Conservation (phyloP, 1,284 basidiomycete species). For the Wallemia mellicola region DNA sequence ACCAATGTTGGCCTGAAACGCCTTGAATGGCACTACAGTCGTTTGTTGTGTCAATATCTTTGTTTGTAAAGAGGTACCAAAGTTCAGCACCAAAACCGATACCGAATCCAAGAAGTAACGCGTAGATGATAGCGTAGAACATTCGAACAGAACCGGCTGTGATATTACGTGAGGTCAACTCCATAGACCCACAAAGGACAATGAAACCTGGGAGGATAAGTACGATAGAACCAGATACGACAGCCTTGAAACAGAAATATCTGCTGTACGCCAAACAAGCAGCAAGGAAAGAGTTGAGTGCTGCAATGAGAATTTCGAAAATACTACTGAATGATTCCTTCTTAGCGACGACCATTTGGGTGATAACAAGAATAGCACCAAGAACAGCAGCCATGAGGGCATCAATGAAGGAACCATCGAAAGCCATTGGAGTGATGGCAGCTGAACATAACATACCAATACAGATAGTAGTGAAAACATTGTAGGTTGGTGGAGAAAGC, state of each 20-base stretch:
- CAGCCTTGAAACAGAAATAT: slow-evolving; percentile 54
- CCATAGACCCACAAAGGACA: slow-evolving; percentile 50
- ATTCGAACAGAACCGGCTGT: slow-evolving; percentile 63
- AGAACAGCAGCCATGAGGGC: slow-evolving; percentile 41
- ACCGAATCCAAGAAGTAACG: slow-evolving; percentile 65
- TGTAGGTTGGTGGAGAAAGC: slow-evolving; percentile 24
- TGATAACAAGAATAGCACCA: slow-evolving; percentile 40
- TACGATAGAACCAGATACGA: slow-evolving; percentile 60
- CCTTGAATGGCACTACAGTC: neutral
- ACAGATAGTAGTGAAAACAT: slow-evolving; percentile 31
- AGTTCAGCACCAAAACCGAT: slow-evolving; percentile 19
- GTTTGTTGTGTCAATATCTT: neutral
- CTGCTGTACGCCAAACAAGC: slow-evolving; percentile 37
- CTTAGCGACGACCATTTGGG: slow-evolving; percentile 33
- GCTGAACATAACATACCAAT: slow-evolving; percentile 55
- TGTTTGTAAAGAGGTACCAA: neutral
- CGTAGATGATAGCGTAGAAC: slow-evolving; percentile 68
- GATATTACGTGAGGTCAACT: slow-evolving; percentile 62
- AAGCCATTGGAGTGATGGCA: slow-evolving; percentile 21
- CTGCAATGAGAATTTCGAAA: slow-evolving; percentile 48
- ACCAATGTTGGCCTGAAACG: neutral
- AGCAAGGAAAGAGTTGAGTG: slow-evolving; percentile 46
- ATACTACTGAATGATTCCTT: slow-evolving; percentile 67
- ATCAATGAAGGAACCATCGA: slow-evolving; percentile 52
- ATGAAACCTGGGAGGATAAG: slow-evolving; percentile 45